These are phyloP conservation scores for Xylariaceae sp. DNA, from an alignment of 2,329 filamentous ascomycete genomes.

Conservation along the genomic window DNA sequence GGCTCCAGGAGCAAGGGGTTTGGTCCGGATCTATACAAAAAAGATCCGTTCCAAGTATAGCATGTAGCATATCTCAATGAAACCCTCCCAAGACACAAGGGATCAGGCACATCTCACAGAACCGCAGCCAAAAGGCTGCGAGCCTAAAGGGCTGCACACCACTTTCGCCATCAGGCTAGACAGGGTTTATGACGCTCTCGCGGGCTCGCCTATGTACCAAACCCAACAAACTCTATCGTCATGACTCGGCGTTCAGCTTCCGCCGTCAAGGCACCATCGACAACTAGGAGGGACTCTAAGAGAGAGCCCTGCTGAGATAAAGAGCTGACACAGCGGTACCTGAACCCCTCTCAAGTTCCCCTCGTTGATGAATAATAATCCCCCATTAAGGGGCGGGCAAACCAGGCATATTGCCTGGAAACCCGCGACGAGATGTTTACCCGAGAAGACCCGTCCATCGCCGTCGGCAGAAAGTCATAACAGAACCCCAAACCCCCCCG, in stretches of 20 bases:
- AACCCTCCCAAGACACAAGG: not conserved
- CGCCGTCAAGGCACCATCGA: not conserved
- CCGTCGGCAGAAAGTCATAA: too few species aligned
- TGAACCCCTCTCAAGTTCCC: not conserved
- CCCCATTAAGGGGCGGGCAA: too few species aligned
- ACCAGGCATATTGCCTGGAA: too few species aligned
- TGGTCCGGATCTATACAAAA: not conserved
- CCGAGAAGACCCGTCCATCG: too few species aligned
- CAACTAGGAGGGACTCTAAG: not conserved
- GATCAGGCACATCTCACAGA: not conserved
- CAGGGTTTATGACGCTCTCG: conserved; percentile 1
- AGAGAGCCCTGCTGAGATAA: not conserved
- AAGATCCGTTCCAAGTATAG: not conserved
- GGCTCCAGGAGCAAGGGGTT: not conserved
- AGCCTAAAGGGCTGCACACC: not conserved
- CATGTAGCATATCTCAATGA: not conserved
- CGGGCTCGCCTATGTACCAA: not conserved
- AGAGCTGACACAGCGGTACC: not conserved
- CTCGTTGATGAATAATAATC: not conserved
- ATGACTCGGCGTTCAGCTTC: not conserved
- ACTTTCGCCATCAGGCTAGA: not conserved
- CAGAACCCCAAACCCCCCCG: too few species aligned
- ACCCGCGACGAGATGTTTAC: too few species aligned
- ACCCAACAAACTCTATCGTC: not conserved
- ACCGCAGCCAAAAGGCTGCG: not conserved